Conservation (phyloP, 2,329 filamentous ascomycete genomes). For the Ilyonectria sp. region DNA sequence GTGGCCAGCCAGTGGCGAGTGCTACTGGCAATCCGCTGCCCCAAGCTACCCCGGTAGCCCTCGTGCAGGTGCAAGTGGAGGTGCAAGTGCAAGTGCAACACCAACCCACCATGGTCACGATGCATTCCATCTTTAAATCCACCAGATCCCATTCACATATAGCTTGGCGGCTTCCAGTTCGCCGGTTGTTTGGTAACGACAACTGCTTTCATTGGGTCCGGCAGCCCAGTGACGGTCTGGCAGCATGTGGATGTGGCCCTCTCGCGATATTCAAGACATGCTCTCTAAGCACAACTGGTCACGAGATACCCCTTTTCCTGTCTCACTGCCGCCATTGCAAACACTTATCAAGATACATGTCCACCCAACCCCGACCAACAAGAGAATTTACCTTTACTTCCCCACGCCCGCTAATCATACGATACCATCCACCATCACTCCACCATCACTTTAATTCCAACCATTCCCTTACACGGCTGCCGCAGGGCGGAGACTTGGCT, state of each 20-base stretch:
- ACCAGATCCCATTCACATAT: not conserved
- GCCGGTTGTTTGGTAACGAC: slow-evolving; percentile 32
- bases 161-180: slow-evolving; percentile 16
- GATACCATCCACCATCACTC: slow-evolving; percentile 27
- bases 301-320: slow-evolving; percentile 19
- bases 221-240: slow-evolving; percentile 30
- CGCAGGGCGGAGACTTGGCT: slow-evolving; percentile 26
- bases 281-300: slow-evolving; percentile 24
- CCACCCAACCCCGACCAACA: not conserved
- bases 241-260: slow-evolving; percentile 44
- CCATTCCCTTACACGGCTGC: slow-evolving; percentile 31
- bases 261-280: slow-evolving; percentile 40
- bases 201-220: slow-evolving; percentile 21
- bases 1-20: slow-evolving; percentile 13
- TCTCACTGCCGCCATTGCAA: slow-evolving; percentile 8
- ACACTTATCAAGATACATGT: slow-evolving; percentile 8
- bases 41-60: not conserved
- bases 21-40: slow-evolving; percentile 9
- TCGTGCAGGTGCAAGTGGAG: not conserved
- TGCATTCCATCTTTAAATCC: slow-evolving; percentile 23
- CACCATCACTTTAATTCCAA: slow-evolving; percentile 23
- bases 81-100: slow-evolving; percentile 9
- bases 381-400: not conserved
- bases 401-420: slow-evolving; percentile 7
- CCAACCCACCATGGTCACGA: slow-evolving; percentile 3